Base-by-base conservation (phyloP, 2,329 filamentous ascomycete genomes). In the Aspergillus sp. region DNA sequence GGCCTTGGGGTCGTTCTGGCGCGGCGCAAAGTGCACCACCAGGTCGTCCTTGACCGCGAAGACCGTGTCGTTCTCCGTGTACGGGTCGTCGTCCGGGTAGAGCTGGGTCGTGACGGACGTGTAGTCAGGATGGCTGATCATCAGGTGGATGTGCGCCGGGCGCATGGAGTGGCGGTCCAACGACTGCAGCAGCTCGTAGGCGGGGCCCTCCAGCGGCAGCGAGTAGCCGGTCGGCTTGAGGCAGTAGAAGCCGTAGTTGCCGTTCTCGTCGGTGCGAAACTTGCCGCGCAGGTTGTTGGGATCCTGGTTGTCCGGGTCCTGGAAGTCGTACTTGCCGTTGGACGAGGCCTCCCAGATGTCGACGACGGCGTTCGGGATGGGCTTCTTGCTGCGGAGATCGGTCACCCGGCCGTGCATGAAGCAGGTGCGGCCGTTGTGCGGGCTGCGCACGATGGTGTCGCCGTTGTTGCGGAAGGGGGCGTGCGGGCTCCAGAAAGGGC, bases 271-370 rank as follows among this genome's bases (percentile, higher is more conserved):
- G 10, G 19, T 22, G 19, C 19, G 19, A 10, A 22, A 10, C 19
- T 22, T 22, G 5, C 19, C 19, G 19, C 19, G 19, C 10, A 22
- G 19, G 6, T 10, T 22, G 5, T 6, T 22, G 19, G n/a, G n/a
- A n/a, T n/a, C n/a, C 67, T 84, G 80, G 62, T 75, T 76, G 35
- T 78, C 71, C 1, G 78, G 79, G 58, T 85, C 81, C 60, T 82
- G 78, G 69, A 81, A 76, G 52, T 83, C 79, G 67, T 85, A 85
- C 55, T 79, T 77, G 57, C 80, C 80, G 63, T 84, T 85, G 57
- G 78, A 68, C 44, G 74, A 80, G 31, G 81, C 80, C 55, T 86
- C 78, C 81, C 81, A 86, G 66, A 85, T 80, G 54, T 86, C 82
- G 49, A 86, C 75, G 42, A 82, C 76, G 45, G 80, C 80, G 49